Evolutionary conservation across 2,329 filamentous ascomycete genomes (phyloP), one percentile per base, ranked within the genome.

Genomic region (Colletotrichum lini): DNA sequence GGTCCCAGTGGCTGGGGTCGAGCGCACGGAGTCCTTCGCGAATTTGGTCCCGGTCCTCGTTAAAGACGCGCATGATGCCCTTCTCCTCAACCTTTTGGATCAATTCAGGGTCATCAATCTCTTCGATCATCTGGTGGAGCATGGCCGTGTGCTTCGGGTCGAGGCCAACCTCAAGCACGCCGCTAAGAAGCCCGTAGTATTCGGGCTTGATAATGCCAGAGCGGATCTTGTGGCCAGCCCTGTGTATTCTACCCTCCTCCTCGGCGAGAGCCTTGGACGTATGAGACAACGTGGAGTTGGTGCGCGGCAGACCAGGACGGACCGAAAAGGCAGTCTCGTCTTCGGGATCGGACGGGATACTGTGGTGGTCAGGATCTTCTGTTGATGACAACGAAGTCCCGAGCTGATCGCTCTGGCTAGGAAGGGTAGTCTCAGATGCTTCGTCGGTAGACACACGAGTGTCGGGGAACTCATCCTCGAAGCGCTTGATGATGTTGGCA

Each of bases 391-490:
- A 57, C 4, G 80, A 81, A 1, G 74, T 76, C 45, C 75, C 72
- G 2, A 75, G 71, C 61, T 78, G 75, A 72, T 74, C 66, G 76
- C 76, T 70, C 72, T 77, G 52, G 60, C 77, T 76, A 2, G 77
- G 74, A 8, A 73, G 58, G n/a, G 75, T 74, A n/a, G 76, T 69
- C 1, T 78, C 79, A 5, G 77, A 72, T 23, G 77, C 77, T 45
- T 78, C 77, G 60, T 80, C 78, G 12, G 74, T 74, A 16, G 76
- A 76, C 66, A 84, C 85, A 45, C 94, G 91, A 0, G 94, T 97
- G 78, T 98, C 96, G 0, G 96, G 96, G 77, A 95, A 98, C 81
- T 98, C 96, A 79, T 97, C 93, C 80, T 98, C 96, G 79, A 98
- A 99, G 38, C 96, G 93, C 79, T 94, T 92, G 78, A 98, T 98